These are phyloP conservation scores for Boletus reticuloceps DNA, from an alignment of 768 basidiomycete genomes.

Conservation along the genomic window DNA sequence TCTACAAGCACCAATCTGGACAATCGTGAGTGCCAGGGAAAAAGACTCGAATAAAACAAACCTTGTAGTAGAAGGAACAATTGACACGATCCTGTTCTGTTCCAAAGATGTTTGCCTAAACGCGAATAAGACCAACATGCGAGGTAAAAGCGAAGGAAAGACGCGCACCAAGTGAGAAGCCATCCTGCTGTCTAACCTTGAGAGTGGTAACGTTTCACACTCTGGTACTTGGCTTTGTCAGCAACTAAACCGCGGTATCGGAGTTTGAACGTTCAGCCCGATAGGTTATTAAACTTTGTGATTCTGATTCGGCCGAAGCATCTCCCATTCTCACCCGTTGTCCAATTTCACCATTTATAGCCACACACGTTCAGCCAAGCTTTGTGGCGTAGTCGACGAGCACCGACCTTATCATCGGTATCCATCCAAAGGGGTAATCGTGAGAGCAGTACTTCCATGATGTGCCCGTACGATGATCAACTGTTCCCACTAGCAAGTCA, in stretches of 20 bases:
- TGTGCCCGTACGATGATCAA: too few species aligned
- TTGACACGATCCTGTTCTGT: slow-evolving; percentile 96
- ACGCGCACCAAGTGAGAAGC: slow-evolving; percentile 73
- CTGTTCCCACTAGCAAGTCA: too few species aligned
- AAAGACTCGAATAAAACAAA: slow-evolving; percentile 30
- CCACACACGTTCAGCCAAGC: too few species aligned
- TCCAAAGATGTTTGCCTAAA: slow-evolving; percentile 91
- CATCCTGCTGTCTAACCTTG: slow-evolving; percentile 28
- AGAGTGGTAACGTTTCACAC: not conserved
- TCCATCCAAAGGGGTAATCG: too few species aligned
- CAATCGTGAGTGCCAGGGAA: slow-evolving; percentile 5
- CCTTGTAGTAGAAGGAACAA: slow-evolving; percentile 99
- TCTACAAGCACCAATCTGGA: slow-evolving; percentile 93
- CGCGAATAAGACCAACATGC: slow-evolving; percentile 1
- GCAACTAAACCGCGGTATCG: slow-evolving; percentile 16
- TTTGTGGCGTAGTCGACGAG: too few species aligned
- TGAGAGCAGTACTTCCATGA: too few species aligned
- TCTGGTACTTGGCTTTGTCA: too few species aligned
- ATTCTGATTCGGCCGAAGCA: too few species aligned
- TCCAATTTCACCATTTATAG: too few species aligned
- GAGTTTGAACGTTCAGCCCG: slow-evolving; percentile 14
- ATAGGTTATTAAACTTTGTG: too few species aligned
- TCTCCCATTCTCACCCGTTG: too few species aligned
- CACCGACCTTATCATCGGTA: too few species aligned
- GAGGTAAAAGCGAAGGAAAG: not conserved